Evolutionary conservation across 75 land plant genomes (phyloP), one percentile per base, ranked within the genome.

Genomic region (Selaginella moellendorffii): DNA sequence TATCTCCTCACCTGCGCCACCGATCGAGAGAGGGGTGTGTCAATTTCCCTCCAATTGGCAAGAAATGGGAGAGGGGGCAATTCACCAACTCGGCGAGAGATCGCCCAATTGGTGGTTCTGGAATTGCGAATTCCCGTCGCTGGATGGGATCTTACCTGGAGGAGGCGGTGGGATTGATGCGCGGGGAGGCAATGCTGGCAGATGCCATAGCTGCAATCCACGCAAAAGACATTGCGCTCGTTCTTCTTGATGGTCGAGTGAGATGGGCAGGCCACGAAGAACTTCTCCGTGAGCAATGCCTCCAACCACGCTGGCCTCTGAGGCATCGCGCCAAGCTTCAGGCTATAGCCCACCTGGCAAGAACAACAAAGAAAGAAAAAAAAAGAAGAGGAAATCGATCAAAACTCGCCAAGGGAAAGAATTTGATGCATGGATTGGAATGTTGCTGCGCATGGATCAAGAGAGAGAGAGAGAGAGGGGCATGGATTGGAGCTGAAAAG

Each of bases 141-240:
- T n/a, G n/a, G n/a, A n/a, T n/a, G n/a, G n/a, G n/a, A n/a, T n/a
- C n/a, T 31, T 30, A 76, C 86, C 74, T 84, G 85, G 0, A 84
- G 66, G n/a, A 84, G 77, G 29, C 85, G 65, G 68, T 84, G 87
- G 61, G 69, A 68, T 62, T 65, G 74, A 31, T 82, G 87, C 36
- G 42, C 63, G 8, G 63, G 29, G 28, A 76, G 54, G 54, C 87
- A 82, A 59, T 76, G 81, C 21, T 81, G 81, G 64, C 87, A 84
- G 18, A 84, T 61, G 29, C 79, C 62, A 36, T n/a, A 58, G 71
- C 76, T 75, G 72, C 90, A 87, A 53, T 87, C 88, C 66, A 81
- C 54, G 62, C 90, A 87, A 59, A 65, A 81, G 31, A 85, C 66
- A 70, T 87, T 87, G 64, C 76, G 78, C 73, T 86, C 90, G 63